Percentiles rank a stretch among this genome's conserved stretches.
These are phyloP conservation scores for Trametes hirsuta DNA, from an alignment of 1,284 basidiomycete species.

Conservation along the genomic window DNA sequence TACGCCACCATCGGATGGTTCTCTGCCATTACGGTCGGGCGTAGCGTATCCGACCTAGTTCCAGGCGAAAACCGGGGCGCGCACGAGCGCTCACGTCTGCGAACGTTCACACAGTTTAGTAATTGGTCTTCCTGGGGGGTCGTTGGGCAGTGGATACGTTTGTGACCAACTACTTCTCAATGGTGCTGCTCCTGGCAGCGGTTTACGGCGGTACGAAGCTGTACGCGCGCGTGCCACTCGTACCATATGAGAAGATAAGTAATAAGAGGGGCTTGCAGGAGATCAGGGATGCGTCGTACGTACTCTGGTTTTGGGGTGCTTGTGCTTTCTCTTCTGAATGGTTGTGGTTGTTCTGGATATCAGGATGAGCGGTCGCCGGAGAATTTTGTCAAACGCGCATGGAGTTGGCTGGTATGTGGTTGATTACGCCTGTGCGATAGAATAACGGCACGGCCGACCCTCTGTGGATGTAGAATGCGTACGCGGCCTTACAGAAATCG, in stretches of 20 bases:
- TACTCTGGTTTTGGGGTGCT: background rate
- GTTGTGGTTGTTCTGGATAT: conserved; percentile 4
- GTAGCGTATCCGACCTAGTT: background rate
- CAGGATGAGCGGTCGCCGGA: conserved; percentile 64
- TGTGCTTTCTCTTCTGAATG: background rate
- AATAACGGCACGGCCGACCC: too few relatives aligned
- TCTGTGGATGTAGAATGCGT: too few relatives aligned
- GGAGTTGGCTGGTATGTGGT: conserved; percentile 62
- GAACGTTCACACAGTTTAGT: conserved; percentile 54
- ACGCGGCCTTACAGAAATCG: too few relatives aligned
- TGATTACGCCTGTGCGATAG: too few relatives aligned
- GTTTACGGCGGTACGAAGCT: conserved; percentile 64
- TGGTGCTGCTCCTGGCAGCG: conserved; percentile 68
- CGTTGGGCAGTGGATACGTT: conserved; percentile 64
- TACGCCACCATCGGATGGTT: conserved; percentile 59
- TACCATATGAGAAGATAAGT: conserved; percentile 72
- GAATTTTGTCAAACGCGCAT: conserved; percentile 66
- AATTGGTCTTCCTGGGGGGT: conserved; percentile 74
- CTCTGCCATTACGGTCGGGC: conserved; percentile 62
- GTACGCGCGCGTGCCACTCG: conserved; percentile 50
- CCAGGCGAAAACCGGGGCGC: too few relatives aligned
- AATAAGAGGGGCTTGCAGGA: conserved; percentile 72
- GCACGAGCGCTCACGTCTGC: background rate
- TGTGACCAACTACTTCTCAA: conserved; percentile 80
- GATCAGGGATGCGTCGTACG: conserved; percentile 69